Evolutionary conservation across 2,329 filamentous ascomycete genomes (phyloP), one percentile per base, ranked within the genome.

Genomic region (Scortechinia acanthostroma): DNA sequence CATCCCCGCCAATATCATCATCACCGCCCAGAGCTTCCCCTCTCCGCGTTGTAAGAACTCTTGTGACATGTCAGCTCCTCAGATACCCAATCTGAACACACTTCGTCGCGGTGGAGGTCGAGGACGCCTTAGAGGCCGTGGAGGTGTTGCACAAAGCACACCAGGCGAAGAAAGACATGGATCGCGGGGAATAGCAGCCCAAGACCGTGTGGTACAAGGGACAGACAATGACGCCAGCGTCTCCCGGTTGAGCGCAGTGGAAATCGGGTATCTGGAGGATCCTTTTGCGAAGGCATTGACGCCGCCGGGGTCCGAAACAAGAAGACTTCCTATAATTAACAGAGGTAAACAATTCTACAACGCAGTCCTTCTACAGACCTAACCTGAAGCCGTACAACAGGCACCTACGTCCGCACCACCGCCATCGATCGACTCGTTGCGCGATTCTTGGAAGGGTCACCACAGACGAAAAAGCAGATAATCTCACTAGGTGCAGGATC

Each of bases 401-500:
- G 78, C 35, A 85, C 81, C 17, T 86, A 84, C 53, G 76, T 83
- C 17, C 73, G 81, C 49, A 83, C 79, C 15, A 73, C 69, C 4
- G 76, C 78, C 28, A 80, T 86, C 52, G 81, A 86, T 58, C 58
- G 63, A 17, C 71, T 86, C 1, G 74, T 85, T 43, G 52, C 68
- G 45, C 61, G 57, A 13, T 86, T 86, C 53, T 65, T 84, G 23
- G 52, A 56, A 6, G 49, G 54, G 4, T 49, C 54, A 4, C 49
- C 49, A 20, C 45, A 43, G 23, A 48, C 53, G 28, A 40, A 19
- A 17, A 72, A 71, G 47, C 81, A 86, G 51, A 80, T 86, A 43
- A 71, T 86, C 46, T 85, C 80, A 1, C 69, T 86, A 2, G 81
- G 82, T 21, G 81, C 81, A 22, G 81, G 81, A 20, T 82, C 80